Evolutionary conservation across 1,139 yeast species (phyloP), one percentile per base, ranked within the genome.

Genomic region (Kazachstania sp.): DNA sequence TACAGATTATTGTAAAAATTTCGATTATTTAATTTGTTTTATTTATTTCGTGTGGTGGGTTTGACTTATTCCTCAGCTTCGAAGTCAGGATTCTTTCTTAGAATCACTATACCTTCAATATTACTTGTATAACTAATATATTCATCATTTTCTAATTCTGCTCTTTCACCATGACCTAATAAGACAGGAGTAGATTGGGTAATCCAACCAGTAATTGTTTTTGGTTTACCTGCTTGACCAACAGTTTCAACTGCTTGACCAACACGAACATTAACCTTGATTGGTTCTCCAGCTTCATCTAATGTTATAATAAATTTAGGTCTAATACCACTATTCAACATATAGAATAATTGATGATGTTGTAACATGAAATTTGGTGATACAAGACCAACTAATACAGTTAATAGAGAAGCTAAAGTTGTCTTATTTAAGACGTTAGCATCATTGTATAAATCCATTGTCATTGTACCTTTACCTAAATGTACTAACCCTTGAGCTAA

Each of bases 191-290:
- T 92, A 6, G 95, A 86, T 64, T 94, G 98, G 1, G 99, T 94
- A 23, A 92, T 97, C 98, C 98, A 94, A 39, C 98, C 98, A 4
- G 98, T 94, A 45, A 94, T 94, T 26, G 97, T 90, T 72, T 92
- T 92, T 39, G 98, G 98, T 60, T 87, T 87, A 71, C 99, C 98
- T 0, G 97, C 98, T 68, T 90, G 97, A 35, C 98, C 98, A 52
- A 94, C 97, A 41, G 90, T 87, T 66, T 94, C 98, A 41, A 94
- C 98, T 4, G 98, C 97, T 71, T 92, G 97, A 55, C 98, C 98
- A 37, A 94, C 97, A 63, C 98, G 80, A 8, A 92, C 98, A 59
- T 88, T 92, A 12, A 92, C 97, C 72, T 92, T 92, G 55, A 92
- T 71, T 32, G 97, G 97, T 55, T 81, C 75, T 64, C 92, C 78